Base-by-base conservation (phyloP, 2,329 filamentous ascomycete genomes). In the Teratosphaeriaceae sp. region DNA sequence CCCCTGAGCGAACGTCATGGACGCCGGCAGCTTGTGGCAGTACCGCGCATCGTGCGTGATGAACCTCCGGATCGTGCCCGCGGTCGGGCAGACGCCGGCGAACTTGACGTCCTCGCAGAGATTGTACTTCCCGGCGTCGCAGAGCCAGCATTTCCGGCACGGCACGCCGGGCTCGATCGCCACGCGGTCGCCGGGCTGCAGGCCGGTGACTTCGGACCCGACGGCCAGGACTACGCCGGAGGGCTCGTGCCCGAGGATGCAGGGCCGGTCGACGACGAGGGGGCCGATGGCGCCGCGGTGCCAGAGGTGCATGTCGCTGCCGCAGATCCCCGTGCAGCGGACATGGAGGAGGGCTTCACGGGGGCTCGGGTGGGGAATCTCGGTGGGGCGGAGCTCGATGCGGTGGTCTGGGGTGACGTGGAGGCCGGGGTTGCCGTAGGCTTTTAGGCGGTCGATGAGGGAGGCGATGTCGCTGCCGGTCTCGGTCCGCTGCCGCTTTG, bases 31-130 rank as follows among this genome's bases (percentile, higher is more conserved):
- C 69, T 86, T 87, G 70, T 92, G 94, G 74, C 88, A 92, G 63
- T 92, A 94, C 62, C 94, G 87, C 50, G 83, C 78, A 1, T 88
- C 86, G 3, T 89, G 75, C 13, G 74, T 64, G 72, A 90, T 95
- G 72, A 89, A 94, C 38, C 87, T 83, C 1, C 88, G 82, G 42
- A 97, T 72, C 1, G 89, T 95, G 34, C 90, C 90, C 62, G 94
- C 80, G 63, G 84, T 79, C 2, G 90, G 90, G 16, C 89, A 89
- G 12, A 89, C 95, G 1, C 89, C 89, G 16, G 88, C 88, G 63
- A 97, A 97, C 22, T 70, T 71, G 82, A 97, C 94, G 38, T 84
- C 74, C 9, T 78, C 76, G 68, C 90, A 97, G 18, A 96, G 79
- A 66, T 96, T 95, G 72, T 96, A 96, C 55, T 80, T 77, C 44